phyloP scores from a whole-genome alignment of 2,329 filamentous ascomycete species.

The Emericellopsis cladophorae region DNA sequence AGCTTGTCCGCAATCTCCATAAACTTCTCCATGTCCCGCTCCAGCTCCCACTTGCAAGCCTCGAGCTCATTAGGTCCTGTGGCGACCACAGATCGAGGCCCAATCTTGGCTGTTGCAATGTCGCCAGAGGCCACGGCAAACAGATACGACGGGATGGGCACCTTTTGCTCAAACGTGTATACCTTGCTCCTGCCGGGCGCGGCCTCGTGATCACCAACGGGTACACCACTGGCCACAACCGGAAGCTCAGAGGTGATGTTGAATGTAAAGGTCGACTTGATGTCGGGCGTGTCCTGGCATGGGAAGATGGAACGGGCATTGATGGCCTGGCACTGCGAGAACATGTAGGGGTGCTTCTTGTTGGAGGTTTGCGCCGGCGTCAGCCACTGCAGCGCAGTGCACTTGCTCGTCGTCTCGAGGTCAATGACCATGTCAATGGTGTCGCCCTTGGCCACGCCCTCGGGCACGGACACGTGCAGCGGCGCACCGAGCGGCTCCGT shows the following conservation, averaged over 20 bases:
- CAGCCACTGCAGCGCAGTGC: slow-evolving; percentile 92
- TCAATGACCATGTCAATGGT: slow-evolving; percentile 48
- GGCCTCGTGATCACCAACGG: slow-evolving; percentile 30
- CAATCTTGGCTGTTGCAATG: slow-evolving; percentile 73
- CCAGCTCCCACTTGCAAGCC: slow-evolving; percentile 81
- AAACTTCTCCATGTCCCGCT: slow-evolving; percentile 83
- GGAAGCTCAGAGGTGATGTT: slow-evolving; percentile 75
- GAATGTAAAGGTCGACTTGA: slow-evolving; percentile 92
- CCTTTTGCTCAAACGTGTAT: slow-evolving; percentile 79
- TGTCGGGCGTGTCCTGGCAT: slow-evolving; percentile 93
- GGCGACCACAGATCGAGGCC: slow-evolving; percentile 71
- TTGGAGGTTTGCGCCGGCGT: slow-evolving; percentile 88
- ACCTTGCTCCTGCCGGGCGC: slow-evolving; percentile 40
- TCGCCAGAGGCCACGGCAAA: slow-evolving; percentile 88
- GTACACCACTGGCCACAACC: slow-evolving; percentile 81
- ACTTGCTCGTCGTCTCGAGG: slow-evolving; percentile 72
- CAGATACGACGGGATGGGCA: slow-evolving; percentile 88
- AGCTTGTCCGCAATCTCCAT: slow-evolving; percentile 72
- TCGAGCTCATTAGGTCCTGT: slow-evolving; percentile 80
- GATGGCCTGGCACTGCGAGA: slow-evolving; percentile 95
- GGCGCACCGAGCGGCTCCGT: slow-evolving; percentile 65
- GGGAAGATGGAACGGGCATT: slow-evolving; percentile 90
- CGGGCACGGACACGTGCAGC: slow-evolving; percentile 49
- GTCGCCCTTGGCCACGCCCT: slow-evolving; percentile 38
- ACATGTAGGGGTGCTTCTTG: slow-evolving; percentile 94